These are phyloP conservation scores for Corynespora cassiicola DNA, from an alignment of 2,329 filamentous ascomycete genomes.

Conservation along the genomic window DNA sequence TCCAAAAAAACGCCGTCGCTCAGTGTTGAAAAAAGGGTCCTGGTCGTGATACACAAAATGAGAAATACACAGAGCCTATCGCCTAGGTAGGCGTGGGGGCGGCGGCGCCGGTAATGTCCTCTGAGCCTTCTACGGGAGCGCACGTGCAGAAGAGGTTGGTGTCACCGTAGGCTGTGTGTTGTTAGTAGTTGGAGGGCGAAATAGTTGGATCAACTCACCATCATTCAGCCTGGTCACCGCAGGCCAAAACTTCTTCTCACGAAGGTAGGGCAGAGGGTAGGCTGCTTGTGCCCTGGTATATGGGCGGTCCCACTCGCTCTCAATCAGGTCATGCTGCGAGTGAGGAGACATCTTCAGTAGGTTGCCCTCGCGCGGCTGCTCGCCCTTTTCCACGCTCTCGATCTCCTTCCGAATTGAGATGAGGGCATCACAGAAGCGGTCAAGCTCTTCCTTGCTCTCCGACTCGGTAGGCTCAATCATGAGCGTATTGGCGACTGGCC, in stretches of 20 bases:
- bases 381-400: slow-evolving; percentile 79
- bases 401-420: slow-evolving; percentile 89
- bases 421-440: slow-evolving; percentile 89
- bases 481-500: slow-evolving; percentile 91
- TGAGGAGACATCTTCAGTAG: slow-evolving; percentile 91
- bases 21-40: slow-evolving; percentile 4
- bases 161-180: slow-evolving; percentile 76
- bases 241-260: slow-evolving; percentile 99
- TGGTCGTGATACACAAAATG: neutral
- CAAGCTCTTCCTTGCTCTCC: slow-evolving; percentile 89
- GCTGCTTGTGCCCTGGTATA: slow-evolving; percentile 85
- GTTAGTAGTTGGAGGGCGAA: slow-evolving; percentile 34
- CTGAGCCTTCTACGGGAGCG: slow-evolving; percentile 71
- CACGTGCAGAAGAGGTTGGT: slow-evolving; percentile 95
- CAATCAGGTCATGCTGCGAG: slow-evolving; percentile 79
- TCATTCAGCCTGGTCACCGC: slow-evolving; percentile 86
- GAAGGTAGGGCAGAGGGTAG: slow-evolving; percentile 81
- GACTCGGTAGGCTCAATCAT: slow-evolving; percentile 99
- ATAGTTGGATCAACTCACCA: slow-evolving; percentile 60
- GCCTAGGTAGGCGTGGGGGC: slow-evolving; percentile 43
- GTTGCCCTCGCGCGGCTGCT: slow-evolving; percentile 76
- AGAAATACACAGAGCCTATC: neutral
- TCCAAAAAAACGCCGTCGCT: neutral
- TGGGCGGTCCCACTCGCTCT: slow-evolving; percentile 78
- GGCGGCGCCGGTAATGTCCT: slow-evolving; percentile 40